Percentiles rank a stretch among this genome's conserved stretches.
Evolutionary conservation across 768 basidiomycete species (phyloP).

Genomic region (Hericium rajendrae): DNA sequence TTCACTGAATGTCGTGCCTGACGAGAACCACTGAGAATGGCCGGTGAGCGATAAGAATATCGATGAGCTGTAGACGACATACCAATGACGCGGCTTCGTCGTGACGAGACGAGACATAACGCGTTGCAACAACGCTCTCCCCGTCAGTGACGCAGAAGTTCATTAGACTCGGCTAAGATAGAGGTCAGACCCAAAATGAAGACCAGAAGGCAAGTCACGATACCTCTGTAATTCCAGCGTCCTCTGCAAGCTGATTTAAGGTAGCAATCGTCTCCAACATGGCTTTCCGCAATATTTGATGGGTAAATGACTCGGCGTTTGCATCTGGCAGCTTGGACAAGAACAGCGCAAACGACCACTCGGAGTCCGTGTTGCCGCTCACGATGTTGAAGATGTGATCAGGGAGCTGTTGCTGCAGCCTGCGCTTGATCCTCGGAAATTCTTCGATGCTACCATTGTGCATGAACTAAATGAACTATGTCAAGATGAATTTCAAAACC

Average conservation of each 20-base stretch:
- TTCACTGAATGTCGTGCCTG: slow-evolving; percentile 90
- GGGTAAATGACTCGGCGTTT: slow-evolving; percentile 64
- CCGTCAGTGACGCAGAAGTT: slow-evolving; percentile 98
- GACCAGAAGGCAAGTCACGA: background rate
- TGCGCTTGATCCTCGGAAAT: slow-evolving; percentile 73
- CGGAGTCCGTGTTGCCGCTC: slow-evolving; percentile 96
- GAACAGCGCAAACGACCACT: slow-evolving; percentile 94
- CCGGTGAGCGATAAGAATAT: no score
- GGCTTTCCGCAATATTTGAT: slow-evolving; percentile 62
- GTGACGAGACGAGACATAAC: slow-evolving; percentile 86
- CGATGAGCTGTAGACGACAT: background rate
- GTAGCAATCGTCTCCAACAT: slow-evolving; percentile 83
- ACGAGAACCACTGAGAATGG: slow-evolving; percentile 76
- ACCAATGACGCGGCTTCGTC: slow-evolving; percentile 68
- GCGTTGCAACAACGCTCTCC: slow-evolving; percentile 83
- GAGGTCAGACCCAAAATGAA: background rate
- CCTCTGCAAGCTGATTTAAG: slow-evolving; percentile 68
- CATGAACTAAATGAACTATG: slow-evolving; percentile 62
- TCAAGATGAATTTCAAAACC: no score
- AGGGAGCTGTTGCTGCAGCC: slow-evolving; percentile 61
- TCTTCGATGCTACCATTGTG: slow-evolving; percentile 92
- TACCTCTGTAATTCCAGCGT: slow-evolving; percentile 67
- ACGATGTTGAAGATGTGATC: slow-evolving; percentile 84
- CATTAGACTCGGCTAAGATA: slow-evolving; percentile 68
- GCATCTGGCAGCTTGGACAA: slow-evolving; percentile 84